Conservation (phyloP, 306 rosid species). For the Inga oerstediana region DNA sequence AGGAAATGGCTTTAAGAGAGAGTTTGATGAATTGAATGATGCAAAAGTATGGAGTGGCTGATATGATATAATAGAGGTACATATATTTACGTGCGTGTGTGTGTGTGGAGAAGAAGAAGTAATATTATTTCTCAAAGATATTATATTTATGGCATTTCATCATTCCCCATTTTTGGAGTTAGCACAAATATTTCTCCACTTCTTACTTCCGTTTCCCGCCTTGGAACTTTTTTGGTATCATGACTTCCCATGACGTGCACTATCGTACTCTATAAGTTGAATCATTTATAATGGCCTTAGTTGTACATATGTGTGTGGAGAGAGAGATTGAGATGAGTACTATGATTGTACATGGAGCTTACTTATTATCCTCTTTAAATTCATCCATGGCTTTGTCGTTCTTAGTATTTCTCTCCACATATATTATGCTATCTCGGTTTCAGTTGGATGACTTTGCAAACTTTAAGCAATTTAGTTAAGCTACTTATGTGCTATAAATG, state of each 20-base stretch:
- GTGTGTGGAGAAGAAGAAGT: slow-evolving; percentile 20
- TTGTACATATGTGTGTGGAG: background rate
- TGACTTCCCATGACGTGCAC: background rate
- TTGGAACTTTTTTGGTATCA: background rate
- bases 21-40: slow-evolving; percentile 12
- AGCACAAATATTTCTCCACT: slow-evolving; percentile 39
- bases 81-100: background rate
- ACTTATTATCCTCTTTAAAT: background rate
- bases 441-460: too few species aligned
- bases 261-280: background rate
- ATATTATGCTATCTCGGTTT: too few species aligned
- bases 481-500: too few species aligned
- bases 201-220: slow-evolving; percentile 24
- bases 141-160: slow-evolving; percentile 30
- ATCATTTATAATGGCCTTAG: background rate
- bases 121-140: slow-evolving; percentile 15
- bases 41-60: slow-evolving; percentile 34
- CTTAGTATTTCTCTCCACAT: background rate
- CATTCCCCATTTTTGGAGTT: slow-evolving; percentile 32
- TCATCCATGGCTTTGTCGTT: background rate
- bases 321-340: background rate
- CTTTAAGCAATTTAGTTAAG: too few species aligned
- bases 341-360: background rate
- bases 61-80: background rate
- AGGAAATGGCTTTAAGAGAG: slow-evolving; percentile 40